Percentiles rank a stretch among this genome's conserved stretches.
Conservation (phyloP, 2,329 filamentous ascomycete species). For the Botrytis byssoidea region DNA sequence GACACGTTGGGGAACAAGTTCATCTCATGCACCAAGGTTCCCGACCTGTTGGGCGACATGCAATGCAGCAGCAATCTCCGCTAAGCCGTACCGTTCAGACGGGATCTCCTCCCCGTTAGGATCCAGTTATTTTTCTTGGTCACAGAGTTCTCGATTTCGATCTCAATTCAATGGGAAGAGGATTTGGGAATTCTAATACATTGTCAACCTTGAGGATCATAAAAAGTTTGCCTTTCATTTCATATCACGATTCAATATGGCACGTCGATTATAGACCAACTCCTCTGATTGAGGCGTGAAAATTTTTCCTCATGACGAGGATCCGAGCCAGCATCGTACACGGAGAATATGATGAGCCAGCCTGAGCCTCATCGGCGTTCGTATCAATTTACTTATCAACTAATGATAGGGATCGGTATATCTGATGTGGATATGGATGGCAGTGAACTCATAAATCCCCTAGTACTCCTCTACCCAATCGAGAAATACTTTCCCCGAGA, state of each 20-base stretch:
- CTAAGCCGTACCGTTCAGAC: constrained; percentile 17
- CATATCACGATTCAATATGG: not conserved
- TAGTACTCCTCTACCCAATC: not conserved
- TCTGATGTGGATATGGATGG: not conserved
- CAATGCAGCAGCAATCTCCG: constrained; percentile 21
- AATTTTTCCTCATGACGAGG: not conserved
- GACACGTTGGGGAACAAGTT: not conserved
- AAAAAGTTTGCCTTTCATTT: not conserved
- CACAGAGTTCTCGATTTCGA: constrained; percentile 12
- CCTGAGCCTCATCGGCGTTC: constrained; percentile 17
- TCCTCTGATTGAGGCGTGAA: not conserved
- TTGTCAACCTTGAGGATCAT: not conserved
- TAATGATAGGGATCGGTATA: constrained; percentile 14
- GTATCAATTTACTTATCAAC: constrained; percentile 15
- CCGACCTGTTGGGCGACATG: constrained; percentile 19
- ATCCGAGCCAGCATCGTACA: constrained; percentile 1
- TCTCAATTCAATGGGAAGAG: not conserved
- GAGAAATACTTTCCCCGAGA: constrained; percentile 3
- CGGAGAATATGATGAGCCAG: constrained; percentile 2
- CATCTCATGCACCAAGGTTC: constrained; percentile 16
- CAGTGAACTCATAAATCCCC: not conserved
- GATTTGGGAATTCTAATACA: not conserved
- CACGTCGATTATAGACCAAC: not conserved
- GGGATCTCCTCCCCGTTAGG: constrained; percentile 13
- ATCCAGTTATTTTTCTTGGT: constrained; percentile 7